Conservation (phyloP, 371 early-diverging fungal species). For the Actinomortierella wolfii region DNA sequence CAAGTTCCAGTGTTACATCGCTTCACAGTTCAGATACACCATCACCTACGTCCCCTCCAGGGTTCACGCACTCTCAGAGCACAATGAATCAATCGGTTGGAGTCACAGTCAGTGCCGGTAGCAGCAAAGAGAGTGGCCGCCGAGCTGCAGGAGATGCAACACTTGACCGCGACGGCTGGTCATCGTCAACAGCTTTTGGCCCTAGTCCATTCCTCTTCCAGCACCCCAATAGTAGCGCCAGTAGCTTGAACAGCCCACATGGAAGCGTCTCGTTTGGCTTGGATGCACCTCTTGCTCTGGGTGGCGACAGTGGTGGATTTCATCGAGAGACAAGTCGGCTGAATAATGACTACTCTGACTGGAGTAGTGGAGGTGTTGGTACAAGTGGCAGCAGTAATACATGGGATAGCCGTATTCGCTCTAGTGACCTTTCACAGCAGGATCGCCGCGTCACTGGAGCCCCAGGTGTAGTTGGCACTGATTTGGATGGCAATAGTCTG, state of each 20-base stretch:
- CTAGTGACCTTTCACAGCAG: background rate
- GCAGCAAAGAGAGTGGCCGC: background rate
- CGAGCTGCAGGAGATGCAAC: conserved; percentile 9
- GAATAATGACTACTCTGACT: too few relatives aligned
- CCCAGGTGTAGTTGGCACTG: conserved; percentile 2
- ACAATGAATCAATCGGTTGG: conserved; percentile 7
- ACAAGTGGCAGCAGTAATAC: too few relatives aligned
- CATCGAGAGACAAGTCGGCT: too few relatives aligned
- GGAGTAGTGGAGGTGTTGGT: too few relatives aligned
- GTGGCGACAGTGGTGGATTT: too few relatives aligned
- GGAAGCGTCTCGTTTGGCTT: too few relatives aligned
- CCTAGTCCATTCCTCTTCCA: too few relatives aligned
- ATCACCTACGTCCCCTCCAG: conserved; percentile 31
- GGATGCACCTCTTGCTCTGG: too few relatives aligned
- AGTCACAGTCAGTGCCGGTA: background rate
- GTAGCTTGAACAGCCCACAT: too few relatives aligned
- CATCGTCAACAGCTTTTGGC: conserved; percentile 4
- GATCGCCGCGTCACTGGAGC: background rate
- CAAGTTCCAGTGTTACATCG: conserved; percentile 26
- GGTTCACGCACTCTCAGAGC: background rate
- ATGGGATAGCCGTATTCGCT: too few relatives aligned
- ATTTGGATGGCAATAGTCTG: conserved; percentile 7
- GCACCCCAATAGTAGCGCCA: too few relatives aligned
- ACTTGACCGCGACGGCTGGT: conserved; percentile 19
- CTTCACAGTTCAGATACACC: conserved; percentile 26